Conservation (phyloP, 129 eudicot species). For the Flaveria bidentis region DNA sequence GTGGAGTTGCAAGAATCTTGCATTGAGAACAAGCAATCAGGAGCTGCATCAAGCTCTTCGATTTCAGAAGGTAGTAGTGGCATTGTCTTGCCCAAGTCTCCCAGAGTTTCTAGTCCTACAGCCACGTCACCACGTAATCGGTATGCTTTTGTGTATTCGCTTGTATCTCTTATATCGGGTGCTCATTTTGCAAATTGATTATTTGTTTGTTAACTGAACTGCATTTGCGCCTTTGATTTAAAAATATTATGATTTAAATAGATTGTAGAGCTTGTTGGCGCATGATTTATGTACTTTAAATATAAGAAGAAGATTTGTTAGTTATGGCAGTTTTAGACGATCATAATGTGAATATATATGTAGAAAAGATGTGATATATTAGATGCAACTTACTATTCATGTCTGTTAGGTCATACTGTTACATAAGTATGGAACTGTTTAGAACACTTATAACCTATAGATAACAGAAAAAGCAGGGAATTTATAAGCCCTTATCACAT, state of each 20-base stretch:
- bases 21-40: conserved; percentile 74
- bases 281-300: no score
- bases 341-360: not conserved
- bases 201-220: conserved; percentile 3
- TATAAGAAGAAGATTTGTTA: not conserved
- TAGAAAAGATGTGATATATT: conserved; percentile 9
- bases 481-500: conserved; percentile 14
- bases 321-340: conserved; percentile 11
- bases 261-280: not conserved
- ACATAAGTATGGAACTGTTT: not conserved
- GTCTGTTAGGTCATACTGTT: conserved; percentile 18
- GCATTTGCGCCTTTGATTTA: conserved; percentile 21
- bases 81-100: conserved; percentile 62
- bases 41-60: conserved; percentile 73
- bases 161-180: not conserved
- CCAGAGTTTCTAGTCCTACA: conserved; percentile 63
- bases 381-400: conserved; percentile 24
- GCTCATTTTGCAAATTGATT: not conserved
- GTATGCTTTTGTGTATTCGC: conserved; percentile 36
- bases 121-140: conserved; percentile 65
- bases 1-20: conserved; percentile 55
- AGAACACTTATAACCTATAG: conserved; percentile 20
- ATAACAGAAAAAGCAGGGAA: conserved; percentile 9
- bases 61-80: conserved; percentile 78
- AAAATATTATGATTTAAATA: not conserved